Conservation (phyloP, 2,329 filamentous ascomycete species). For the Phialemoniopsis sp. region DNA sequence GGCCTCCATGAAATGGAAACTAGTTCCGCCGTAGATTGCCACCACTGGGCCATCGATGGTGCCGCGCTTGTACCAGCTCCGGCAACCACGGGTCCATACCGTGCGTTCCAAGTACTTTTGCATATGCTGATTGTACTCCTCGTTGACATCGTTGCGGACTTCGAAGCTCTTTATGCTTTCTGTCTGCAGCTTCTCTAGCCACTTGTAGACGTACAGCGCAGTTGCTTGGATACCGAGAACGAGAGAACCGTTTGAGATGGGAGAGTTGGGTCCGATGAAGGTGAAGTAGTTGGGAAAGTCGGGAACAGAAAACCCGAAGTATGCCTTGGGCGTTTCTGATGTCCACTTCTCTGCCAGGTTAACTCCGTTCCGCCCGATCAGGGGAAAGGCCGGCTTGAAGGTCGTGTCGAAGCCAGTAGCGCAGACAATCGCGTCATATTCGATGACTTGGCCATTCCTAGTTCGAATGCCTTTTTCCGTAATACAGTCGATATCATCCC, state of each 20-base stretch:
- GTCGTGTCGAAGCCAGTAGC: no score
- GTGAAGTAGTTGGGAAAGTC: constrained; percentile 4
- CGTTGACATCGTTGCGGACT: constrained; percentile 15
- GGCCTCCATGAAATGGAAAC: constrained; percentile 14
- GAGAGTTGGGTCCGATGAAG: constrained; percentile 15
- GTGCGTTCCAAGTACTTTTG: constrained; percentile 1
- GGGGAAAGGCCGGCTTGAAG: constrained; percentile 2
- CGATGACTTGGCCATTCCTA: background rate
- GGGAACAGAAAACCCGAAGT: background rate
- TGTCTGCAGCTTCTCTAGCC: no score
- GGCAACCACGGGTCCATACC: background rate
- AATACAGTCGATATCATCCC: constrained; percentile 1
- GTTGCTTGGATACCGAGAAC: no score
- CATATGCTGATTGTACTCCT: constrained; percentile 22
- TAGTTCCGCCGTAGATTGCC: constrained; percentile 11
- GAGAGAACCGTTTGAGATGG: constrained; percentile 12
- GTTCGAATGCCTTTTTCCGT: background rate
- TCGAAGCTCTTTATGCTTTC: no score
- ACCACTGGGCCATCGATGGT: constrained; percentile 11
- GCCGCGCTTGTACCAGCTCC: constrained; percentile 5
- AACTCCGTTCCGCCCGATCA: constrained; percentile 1
- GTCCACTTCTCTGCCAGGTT: constrained; percentile 1
- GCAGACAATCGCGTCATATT: background rate
- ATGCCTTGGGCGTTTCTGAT: background rate
- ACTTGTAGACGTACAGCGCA: no score